phyloP scores from a whole-genome alignment of 345 rosid species.

The Microcos paniculata region DNA sequence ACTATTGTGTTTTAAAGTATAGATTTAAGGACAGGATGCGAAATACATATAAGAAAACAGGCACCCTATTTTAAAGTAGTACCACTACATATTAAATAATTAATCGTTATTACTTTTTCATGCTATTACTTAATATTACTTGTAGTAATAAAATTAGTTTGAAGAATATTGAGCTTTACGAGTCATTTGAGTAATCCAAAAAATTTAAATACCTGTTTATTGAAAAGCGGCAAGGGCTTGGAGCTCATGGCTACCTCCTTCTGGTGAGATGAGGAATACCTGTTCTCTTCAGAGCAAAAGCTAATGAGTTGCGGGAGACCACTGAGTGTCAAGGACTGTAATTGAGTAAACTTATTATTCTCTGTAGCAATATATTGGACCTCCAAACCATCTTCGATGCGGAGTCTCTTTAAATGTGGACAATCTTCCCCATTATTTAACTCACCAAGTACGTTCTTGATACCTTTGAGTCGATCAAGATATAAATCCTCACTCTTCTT shows the following conservation, averaged over 20 bases:
- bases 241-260: neutral
- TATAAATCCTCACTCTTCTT: constrained; percentile 10
- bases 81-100: too few relatives aligned
- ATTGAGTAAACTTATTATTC: neutral
- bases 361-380: neutral
- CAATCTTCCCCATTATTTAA: neutral
- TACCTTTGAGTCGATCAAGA: neutral
- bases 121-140: too few relatives aligned
- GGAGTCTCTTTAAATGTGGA: neutral
- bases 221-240: too few relatives aligned
- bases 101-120: too few relatives aligned
- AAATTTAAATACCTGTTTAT: neutral
- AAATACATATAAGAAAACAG: too few relatives aligned
- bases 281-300: neutral
- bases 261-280: neutral
- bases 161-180: too few relatives aligned
- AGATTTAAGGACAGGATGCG: too few relatives aligned
- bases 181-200: neutral
- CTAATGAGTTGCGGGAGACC: neutral
- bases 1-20: too few relatives aligned
- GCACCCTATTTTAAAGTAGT: too few relatives aligned
- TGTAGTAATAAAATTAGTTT: too few relatives aligned
- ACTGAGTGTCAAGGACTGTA: neutral
- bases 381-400: neutral
- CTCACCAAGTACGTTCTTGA: too few relatives aligned